Conservation (phyloP, 805 yeast genomes). For the Ogataea minuta region DNA sequence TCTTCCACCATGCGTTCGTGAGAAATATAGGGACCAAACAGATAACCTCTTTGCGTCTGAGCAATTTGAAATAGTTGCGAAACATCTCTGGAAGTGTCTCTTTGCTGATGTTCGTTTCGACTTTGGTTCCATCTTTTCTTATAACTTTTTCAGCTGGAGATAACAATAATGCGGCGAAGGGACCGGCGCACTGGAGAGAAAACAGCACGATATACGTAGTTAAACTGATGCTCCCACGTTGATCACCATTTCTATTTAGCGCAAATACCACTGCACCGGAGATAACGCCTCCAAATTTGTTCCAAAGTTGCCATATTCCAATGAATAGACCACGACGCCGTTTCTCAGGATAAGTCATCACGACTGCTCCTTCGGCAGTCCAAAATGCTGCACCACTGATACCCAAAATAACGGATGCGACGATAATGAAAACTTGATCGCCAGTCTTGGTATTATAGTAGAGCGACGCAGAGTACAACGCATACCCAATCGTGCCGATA, state of each 20-base stretch:
- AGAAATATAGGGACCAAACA: conserved; percentile 23
- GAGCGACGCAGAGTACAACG: conserved; percentile 28
- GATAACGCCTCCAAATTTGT: conserved; percentile 28
- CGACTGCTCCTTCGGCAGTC: conserved; percentile 30
- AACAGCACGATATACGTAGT: conserved; percentile 27
- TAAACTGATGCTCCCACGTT: conserved; percentile 23
- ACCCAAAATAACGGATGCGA: conserved; percentile 28
- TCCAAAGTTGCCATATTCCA: conserved; percentile 29
- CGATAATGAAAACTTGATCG: conserved; percentile 24
- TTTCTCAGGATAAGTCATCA: conserved; percentile 26
- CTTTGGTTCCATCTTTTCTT: conserved; percentile 29
- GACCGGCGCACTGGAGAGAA: conserved; percentile 28
- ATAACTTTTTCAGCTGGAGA: conserved; percentile 29
- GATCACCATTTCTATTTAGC: conserved; percentile 16
- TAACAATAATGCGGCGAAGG: conserved; percentile 21
- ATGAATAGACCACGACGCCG: conserved; percentile 26
- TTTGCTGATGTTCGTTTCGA: conserved; percentile 9
- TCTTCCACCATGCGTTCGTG: conserved; percentile 22
- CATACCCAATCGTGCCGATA: conserved; percentile 28
- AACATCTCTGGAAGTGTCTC: conserved; percentile 10
- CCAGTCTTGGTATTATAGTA: conserved; percentile 30
- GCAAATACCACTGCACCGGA: conserved; percentile 27
- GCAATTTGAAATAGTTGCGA: conserved; percentile 6
- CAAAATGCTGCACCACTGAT: conserved; percentile 29
- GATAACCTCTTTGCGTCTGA: conserved; percentile 20